Base-by-base conservation (phyloP, 352 stramenopile species). In the Thalassiosira mediterranea region DNA sequence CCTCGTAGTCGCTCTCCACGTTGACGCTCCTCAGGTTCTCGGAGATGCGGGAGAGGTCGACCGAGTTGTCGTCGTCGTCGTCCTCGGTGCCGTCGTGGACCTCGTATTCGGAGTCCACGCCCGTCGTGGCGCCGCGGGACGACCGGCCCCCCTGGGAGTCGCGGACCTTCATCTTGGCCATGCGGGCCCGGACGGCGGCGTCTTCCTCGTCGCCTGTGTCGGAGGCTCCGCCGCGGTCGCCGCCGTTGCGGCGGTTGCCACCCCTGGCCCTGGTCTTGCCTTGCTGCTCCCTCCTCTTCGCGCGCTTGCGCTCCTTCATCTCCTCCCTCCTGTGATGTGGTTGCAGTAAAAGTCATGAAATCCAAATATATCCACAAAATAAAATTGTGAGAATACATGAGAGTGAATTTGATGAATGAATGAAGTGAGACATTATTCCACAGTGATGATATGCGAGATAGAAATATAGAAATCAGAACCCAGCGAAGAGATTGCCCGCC, bases 151-250 rank as follows among this genome's bases (percentile, higher is more conserved):
- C 2, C 11, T 4, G 21, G 29, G 31, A 11, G 21, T 52, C 64
- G 10, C 53, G 8, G 19, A 76, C 42, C 17, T 53, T 69, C 53
- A 79, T 79, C 28, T 71, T 67, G 10, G 59, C 38, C 70, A 73
- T 79, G 21, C 61, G 32, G 15, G 61, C 29, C 1, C 38, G 19
- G 5, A 67, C 48, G 38, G 44, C 60, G 26, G 48, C 44, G 15
- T 60, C 60, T 48, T 70, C 47, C 11, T 58, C 44, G 11, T 54
- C 58, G 15, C 23, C 51, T 44, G 26, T 60, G 23, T 60, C 28
- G 26, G 19, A 26, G 44, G 15, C 31, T 60, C 51, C 28, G 51
- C 25, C 26, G 26, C 51, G 3, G 51, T 34, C 23, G 26, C 2
- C 23, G 51, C 10, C n/a, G 15, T 52, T 52, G 44, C 4, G 19